Conservation (phyloP, 2,329 filamentous ascomycete species). For the Phyllosticta citriasiana region DNA sequence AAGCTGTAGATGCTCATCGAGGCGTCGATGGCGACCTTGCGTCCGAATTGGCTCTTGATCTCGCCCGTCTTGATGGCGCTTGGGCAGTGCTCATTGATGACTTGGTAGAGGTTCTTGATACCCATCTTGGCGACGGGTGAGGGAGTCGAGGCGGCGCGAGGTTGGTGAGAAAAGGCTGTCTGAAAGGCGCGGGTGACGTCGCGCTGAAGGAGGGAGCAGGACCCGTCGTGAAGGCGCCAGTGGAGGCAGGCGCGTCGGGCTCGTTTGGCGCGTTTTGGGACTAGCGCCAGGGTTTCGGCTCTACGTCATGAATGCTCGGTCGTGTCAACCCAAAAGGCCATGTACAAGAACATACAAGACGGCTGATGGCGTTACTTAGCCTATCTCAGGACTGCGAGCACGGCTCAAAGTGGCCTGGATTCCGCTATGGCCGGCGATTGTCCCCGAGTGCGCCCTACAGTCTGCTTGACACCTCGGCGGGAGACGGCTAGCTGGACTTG, state of each 20-base stretch:
- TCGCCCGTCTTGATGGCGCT: slow-evolving; percentile 92
- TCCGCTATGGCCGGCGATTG: not conserved
- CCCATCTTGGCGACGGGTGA: slow-evolving; percentile 19
- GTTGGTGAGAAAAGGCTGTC: slow-evolving; percentile 3
- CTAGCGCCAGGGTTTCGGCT: not conserved
- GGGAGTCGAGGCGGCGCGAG: not conserved
- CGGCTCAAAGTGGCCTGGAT: not conserved
- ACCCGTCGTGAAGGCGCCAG: not conserved
- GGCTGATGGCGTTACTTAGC: no score
- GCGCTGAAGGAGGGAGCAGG: not conserved
- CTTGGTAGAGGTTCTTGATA: slow-evolving; percentile 36
- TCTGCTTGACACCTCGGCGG: slow-evolving; percentile 6
- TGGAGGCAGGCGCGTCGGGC: slow-evolving; percentile 5
- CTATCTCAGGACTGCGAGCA: not conserved
- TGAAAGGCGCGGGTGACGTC: not conserved
- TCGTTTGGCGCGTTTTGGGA: slow-evolving; percentile 2
- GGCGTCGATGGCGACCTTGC: slow-evolving; percentile 86
- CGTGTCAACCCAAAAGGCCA: not conserved
- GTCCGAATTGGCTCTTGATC: slow-evolving; percentile 97
- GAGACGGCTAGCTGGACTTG: slow-evolving; percentile 2
- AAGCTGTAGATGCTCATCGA: slow-evolving; percentile 99
- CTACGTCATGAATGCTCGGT: slow-evolving; percentile 3
- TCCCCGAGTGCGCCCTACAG: slow-evolving; percentile 1
- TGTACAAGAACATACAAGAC: no score
- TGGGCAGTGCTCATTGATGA: slow-evolving; percentile 70